Evolutionary conservation across 257 asterid genomes (phyloP).

Genomic region (Vinca minor): DNA sequence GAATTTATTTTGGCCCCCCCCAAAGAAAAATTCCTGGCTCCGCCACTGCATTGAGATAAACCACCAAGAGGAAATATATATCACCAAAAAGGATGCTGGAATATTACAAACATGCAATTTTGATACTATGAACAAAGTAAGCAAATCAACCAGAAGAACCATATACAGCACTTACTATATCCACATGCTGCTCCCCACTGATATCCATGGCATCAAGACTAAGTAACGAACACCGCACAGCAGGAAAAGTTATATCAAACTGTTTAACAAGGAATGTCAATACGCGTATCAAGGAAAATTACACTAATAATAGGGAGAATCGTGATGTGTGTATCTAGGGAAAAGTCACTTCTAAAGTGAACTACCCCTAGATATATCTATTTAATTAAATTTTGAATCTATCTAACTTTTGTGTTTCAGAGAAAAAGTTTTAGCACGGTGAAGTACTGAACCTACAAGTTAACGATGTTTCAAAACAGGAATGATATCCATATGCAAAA

Average conservation of each 20-base stretch:
- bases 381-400: too few species aligned
- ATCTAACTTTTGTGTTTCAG: too few species aligned
- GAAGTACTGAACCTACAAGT: neutral
- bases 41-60: too few species aligned
- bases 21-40: too few species aligned
- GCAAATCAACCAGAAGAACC: slow-evolving; percentile 14
- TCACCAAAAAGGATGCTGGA: slow-evolving; percentile 11
- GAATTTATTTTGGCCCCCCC: too few species aligned
- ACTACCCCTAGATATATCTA: too few species aligned
- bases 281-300: neutral
- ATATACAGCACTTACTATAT: slow-evolving; percentile 59
- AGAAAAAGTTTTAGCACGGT: too few species aligned
- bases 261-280: slow-evolving; percentile 23
- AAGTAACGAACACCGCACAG: slow-evolving; percentile 74
- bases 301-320: neutral
- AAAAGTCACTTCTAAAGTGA: too few species aligned
- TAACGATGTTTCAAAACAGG: slow-evolving; percentile 1
- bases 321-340: too few species aligned
- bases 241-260: slow-evolving; percentile 93
- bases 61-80: slow-evolving; percentile 8
- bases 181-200: slow-evolving; percentile 91
- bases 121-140: neutral
- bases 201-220: slow-evolving; percentile 98
- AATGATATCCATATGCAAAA: neutral
- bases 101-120: slow-evolving; percentile 9